Conservation (phyloP, 2,329 filamentous ascomycete species). For the Exophiala dermatitidis region DNA sequence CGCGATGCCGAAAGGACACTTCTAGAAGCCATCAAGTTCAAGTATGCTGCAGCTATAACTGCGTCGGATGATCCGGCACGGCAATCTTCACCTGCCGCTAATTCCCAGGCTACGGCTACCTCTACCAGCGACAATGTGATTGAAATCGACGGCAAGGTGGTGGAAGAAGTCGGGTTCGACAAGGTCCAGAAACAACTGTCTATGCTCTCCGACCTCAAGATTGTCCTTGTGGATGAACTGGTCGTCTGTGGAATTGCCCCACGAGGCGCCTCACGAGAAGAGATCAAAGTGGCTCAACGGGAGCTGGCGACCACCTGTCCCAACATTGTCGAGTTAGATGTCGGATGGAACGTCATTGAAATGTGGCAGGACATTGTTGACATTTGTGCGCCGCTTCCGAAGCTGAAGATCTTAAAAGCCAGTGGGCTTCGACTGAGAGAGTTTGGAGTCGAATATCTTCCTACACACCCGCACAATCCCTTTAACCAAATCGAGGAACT, state of each 20-base stretch:
- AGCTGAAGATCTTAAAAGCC: constrained; percentile 59
- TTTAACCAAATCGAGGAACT: constrained; percentile 48
- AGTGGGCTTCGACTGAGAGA: constrained; percentile 18
- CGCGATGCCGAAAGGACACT: constrained; percentile 65
- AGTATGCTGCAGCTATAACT: constrained; percentile 57
- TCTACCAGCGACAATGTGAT: constrained; percentile 26
- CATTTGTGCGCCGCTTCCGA: constrained; percentile 64
- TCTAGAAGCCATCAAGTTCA: constrained; percentile 68
- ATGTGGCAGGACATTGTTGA: constrained; percentile 57
- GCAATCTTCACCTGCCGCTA: too few relatives aligned
- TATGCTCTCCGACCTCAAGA: constrained; percentile 65
- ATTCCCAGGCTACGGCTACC: neutral
- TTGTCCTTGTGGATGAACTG: constrained; percentile 74
- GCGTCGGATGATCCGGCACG: constrained; percentile 39
- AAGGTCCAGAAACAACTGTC: constrained; percentile 79
- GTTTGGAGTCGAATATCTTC: neutral
- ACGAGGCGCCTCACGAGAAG: constrained; percentile 16
- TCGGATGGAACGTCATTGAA: constrained; percentile 77
- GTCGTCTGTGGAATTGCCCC: constrained; percentile 45
- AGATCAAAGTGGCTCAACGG: constrained; percentile 30
- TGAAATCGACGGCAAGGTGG: constrained; percentile 70
- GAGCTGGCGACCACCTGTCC: constrained; percentile 53
- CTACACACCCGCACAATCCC: neutral
- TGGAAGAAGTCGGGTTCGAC: constrained; percentile 90
- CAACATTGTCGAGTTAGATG: constrained; percentile 64